phyloP scores from a whole-genome alignment of 345 rosid genomes.

The Populus tremula region DNA sequence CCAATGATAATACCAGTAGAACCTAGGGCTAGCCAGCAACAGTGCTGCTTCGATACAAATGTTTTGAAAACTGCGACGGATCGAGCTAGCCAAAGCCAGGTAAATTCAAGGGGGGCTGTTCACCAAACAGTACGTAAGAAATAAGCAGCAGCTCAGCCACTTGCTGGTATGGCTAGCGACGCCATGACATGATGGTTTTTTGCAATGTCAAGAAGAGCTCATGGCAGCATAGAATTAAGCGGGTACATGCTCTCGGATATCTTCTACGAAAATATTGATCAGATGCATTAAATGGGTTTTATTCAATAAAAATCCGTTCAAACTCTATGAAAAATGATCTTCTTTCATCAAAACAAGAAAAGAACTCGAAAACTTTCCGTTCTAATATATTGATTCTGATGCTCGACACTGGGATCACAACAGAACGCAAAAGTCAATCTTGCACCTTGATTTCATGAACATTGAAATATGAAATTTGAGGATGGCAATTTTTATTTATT shows the following conservation, averaged over 20 bases:
- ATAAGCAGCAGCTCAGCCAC: constrained; percentile 38
- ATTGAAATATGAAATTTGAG: constrained; percentile 16
- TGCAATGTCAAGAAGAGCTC: neutral
- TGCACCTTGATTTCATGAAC: constrained; percentile 18
- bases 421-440: constrained; percentile 2
- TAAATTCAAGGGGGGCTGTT: constrained; percentile 9
- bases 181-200: neutral
- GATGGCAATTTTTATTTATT: neutral
- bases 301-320: neutral
- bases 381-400: neutral
- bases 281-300: neutral
- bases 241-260: too few relatives aligned
- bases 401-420: neutral
- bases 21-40: neutral
- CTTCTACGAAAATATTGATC: too few relatives aligned
- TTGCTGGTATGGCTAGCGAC: neutral
- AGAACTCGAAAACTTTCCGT: neutral
- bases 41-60: too few relatives aligned
- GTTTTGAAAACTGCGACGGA: neutral
- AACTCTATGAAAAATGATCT: neutral
- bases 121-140: constrained; percentile 24
- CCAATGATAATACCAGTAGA: neutral
- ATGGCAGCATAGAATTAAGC: too few relatives aligned
- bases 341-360: neutral
- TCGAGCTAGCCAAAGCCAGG: neutral